phyloP scores from a whole-genome alignment of 306 rosid genomes.

The Notholithocarpus densiflorus region DNA sequence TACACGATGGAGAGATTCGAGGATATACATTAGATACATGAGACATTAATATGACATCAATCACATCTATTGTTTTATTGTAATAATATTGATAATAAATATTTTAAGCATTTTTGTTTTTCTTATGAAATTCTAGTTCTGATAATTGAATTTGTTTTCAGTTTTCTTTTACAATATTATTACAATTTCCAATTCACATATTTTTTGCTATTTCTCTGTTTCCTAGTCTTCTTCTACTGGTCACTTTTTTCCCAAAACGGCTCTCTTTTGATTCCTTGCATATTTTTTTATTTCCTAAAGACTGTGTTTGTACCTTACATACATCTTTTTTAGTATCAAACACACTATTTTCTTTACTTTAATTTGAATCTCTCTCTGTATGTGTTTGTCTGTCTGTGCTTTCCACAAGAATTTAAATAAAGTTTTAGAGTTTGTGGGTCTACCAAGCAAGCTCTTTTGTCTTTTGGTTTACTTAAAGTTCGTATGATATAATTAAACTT shows the following conservation, averaged over 20 bases:
- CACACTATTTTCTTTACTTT: not conserved
- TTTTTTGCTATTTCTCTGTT: not conserved
- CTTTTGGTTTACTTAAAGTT: slow-evolving; percentile 17
- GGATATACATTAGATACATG: no score
- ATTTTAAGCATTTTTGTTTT: no score
- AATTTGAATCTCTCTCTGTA: not conserved
- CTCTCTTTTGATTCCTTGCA: not conserved
- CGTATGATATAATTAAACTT: not conserved
- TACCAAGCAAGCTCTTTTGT: not conserved
- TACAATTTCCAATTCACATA: no score
- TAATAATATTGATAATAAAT: no score
- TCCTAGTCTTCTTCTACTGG: not conserved
- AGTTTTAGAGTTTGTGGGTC: slow-evolving; percentile 19
- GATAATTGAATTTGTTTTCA: no score
- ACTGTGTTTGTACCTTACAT: not conserved
- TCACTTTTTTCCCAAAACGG: not conserved
- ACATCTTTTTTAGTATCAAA: not conserved
- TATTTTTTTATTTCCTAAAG: not conserved
- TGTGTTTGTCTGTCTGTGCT: not conserved
- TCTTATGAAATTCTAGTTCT: no score
- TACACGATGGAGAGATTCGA: no score
- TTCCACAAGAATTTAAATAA: slow-evolving; percentile 1
- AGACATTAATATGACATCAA: no score
- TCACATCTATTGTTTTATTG: no score
- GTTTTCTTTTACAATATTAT: no score